These are phyloP conservation scores for Diplodia corticola DNA, from an alignment of 2,329 filamentous ascomycete genomes.

Conservation along the genomic window DNA sequence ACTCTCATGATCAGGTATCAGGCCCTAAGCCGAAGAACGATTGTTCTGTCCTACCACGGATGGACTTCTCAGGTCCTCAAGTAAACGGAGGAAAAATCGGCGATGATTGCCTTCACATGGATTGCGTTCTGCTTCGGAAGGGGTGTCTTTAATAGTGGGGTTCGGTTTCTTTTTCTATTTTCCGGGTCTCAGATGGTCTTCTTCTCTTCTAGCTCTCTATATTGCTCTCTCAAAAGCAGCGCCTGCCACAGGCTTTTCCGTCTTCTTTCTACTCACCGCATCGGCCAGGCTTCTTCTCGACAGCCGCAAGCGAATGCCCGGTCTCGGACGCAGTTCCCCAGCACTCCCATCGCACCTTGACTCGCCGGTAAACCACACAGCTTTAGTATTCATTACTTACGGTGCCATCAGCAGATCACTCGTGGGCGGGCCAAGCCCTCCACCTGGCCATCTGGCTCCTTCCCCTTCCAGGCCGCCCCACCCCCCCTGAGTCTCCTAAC, in stretches of 20 bases:
- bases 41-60: background rate
- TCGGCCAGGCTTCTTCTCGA: background rate
- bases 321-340: background rate
- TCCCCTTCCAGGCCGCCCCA: background rate
- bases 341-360: background rate
- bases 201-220: background rate
- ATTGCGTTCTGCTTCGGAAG: background rate
- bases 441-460: background rate
- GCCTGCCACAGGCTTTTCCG: background rate
- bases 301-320: background rate
- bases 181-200: background rate
- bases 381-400: background rate
- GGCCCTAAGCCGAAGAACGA: background rate
- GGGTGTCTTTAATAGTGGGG: background rate
- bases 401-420: background rate
- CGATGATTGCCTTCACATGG: background rate
- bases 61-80: background rate
- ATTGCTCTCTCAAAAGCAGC: background rate
- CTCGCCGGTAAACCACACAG: background rate
- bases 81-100: background rate
- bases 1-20: background rate
- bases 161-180: background rate
- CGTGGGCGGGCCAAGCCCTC: background rate
- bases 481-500: background rate
- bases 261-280: background rate